Evolutionary conservation across 169 alveolate genomes (phyloP).

Genomic region (Amoebophrya sp.): DNA sequence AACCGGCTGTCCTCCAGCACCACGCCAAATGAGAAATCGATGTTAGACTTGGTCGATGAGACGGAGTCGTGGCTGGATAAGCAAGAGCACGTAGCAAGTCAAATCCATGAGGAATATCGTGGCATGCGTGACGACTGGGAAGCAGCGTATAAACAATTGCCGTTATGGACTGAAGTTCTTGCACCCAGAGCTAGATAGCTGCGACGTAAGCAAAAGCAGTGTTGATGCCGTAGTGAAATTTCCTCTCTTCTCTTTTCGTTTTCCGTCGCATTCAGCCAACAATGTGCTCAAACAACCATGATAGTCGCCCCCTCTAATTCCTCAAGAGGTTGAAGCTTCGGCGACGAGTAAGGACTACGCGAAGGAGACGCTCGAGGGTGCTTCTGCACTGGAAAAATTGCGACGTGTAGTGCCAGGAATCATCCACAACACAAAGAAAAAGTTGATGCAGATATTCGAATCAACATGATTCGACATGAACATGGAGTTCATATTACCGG

Average conservation of each 20-base stretch:
- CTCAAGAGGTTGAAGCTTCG: too few relatives aligned
- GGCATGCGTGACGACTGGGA: neutral
- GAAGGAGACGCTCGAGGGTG: neutral
- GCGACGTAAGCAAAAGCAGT: too few relatives aligned
- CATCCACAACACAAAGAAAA: neutral
- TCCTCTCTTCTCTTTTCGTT: too few relatives aligned
- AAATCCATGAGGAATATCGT: neutral
- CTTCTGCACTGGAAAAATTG: neutral
- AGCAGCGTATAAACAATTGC: neutral
- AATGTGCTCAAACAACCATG: too few relatives aligned
- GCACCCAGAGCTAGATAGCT: too few relatives aligned
- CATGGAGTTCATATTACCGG: too few relatives aligned
- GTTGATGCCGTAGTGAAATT: too few relatives aligned
- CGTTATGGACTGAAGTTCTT: too few relatives aligned
- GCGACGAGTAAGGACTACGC: too few relatives aligned
- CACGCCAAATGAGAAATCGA: neutral
- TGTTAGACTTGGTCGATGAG: neutral
- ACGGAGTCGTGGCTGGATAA: neutral
- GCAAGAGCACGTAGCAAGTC: neutral
- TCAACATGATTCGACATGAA: too few relatives aligned
- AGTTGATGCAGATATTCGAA: neutral
- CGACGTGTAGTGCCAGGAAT: neutral
- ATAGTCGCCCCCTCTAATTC: too few relatives aligned
- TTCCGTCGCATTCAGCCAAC: too few relatives aligned
- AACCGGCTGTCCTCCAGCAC: neutral